These are phyloP conservation scores for Hypericum perforatum DNA, from an alignment of 345 rosid species.

Conservation along the genomic window DNA sequence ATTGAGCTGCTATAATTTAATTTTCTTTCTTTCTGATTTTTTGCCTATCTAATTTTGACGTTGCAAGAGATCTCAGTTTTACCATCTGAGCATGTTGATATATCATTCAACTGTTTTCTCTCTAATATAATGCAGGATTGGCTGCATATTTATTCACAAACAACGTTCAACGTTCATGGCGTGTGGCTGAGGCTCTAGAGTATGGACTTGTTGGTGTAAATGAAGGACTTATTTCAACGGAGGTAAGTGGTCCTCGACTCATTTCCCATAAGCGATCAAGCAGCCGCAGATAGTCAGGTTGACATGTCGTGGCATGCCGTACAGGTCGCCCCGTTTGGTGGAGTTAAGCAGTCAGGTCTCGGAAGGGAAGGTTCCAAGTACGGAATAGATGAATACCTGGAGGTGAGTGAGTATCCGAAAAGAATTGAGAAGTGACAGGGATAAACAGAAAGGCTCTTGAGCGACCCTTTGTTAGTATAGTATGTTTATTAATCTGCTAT, in stretches of 20 bases:
- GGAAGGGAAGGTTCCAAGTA: slow-evolving; percentile 99
- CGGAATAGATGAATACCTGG: slow-evolving; percentile 87
- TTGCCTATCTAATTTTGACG: not conserved
- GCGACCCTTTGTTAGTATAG: not conserved
- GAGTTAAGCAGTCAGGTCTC: slow-evolving; percentile 89
- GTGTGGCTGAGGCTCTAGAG: slow-evolving; percentile 88
- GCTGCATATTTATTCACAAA: slow-evolving; percentile 90
- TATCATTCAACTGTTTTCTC: too few species aligned
- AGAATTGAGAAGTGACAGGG: too few species aligned
- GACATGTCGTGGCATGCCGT: slow-evolving; percentile 4
- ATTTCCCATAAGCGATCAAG: slow-evolving; percentile 1
- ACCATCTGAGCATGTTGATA: too few species aligned
- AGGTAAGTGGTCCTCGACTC: slow-evolving; percentile 34
- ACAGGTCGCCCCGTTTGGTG: slow-evolving; percentile 98
- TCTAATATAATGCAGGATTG: slow-evolving; percentile 42
- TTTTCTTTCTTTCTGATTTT: slow-evolving; percentile 1
- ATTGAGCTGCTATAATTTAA: not conserved
- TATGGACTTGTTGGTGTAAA: slow-evolving; percentile 85
- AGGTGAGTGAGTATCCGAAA: slow-evolving; percentile 31
- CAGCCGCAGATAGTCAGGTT: slow-evolving; percentile 8
- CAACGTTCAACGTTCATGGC: slow-evolving; percentile 80
- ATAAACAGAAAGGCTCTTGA: not conserved
- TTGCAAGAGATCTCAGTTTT: not conserved
- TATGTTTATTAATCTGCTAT: not conserved
- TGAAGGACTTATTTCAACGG: slow-evolving; percentile 90